Conservation (phyloP, 306 rosid species). For the Macrotyloma uniflorum region DNA sequence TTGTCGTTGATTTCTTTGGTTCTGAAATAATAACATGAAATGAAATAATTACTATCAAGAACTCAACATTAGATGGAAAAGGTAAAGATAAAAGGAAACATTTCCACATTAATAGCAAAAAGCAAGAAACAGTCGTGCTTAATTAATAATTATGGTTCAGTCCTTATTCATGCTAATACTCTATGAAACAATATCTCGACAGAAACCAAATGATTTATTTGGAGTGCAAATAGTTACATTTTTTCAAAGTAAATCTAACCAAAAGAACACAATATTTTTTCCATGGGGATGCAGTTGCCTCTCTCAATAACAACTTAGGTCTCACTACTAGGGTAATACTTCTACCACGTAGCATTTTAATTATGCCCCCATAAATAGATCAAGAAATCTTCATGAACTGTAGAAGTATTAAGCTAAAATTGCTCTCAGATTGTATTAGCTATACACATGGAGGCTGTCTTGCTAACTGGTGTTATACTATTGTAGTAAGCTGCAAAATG, state of each 20-base stretch:
- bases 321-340: not conserved
- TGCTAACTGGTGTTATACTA: not conserved
- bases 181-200: not conserved
- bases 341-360: not conserved
- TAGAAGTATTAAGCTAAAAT: not conserved
- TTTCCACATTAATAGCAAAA: conserved; percentile 1
- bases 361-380: not conserved
- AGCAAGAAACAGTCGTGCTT: not conserved
- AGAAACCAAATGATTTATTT: not conserved
- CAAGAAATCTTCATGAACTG: not conserved
- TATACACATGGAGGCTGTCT: not conserved
- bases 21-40: conserved; percentile 41
- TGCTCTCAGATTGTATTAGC: not conserved
- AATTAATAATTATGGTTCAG: conserved; percentile 8
- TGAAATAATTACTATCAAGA: conserved; percentile 17
- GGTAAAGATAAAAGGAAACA: not conserved
- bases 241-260: not conserved
- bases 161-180: not conserved
- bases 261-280: not conserved
- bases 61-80: not conserved
- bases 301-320: not conserved
- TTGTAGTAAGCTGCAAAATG: not conserved
- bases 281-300: not conserved
- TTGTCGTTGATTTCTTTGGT: conserved; percentile 50
- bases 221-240: not conserved